Conservation (phyloP, 176 grass and related monocot species). For the Triticum timopheevii region DNA sequence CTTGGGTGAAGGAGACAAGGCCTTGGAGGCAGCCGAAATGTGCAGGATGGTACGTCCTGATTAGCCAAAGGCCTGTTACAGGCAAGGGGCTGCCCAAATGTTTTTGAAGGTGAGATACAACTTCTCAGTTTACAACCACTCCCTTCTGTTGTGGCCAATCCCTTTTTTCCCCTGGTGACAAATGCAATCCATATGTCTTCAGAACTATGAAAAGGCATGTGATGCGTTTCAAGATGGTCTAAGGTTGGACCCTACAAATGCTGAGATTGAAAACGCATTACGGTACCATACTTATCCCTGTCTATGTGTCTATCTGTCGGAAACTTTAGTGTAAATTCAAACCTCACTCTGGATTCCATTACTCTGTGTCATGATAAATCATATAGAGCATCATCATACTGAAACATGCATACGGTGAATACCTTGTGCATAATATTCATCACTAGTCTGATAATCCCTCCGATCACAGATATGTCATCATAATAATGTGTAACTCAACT, state of each 20-base stretch:
- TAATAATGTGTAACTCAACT: no score
- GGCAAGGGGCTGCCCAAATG: conserved; percentile 35
- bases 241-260: conserved; percentile 22
- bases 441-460: no score
- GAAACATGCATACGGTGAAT: no score
- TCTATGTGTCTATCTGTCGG: no score
- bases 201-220: conserved; percentile 46
- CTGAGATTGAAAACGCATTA: conserved; percentile 21
- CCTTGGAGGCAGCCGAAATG: no score
- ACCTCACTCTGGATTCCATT: neutral
- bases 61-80: conserved; percentile 43
- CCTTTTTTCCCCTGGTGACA: neutral
- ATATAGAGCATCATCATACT: no score
- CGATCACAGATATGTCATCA: no score
- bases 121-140: neutral
- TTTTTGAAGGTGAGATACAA: conserved; percentile 33
- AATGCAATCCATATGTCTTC: neutral
- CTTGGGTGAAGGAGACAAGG: no score
- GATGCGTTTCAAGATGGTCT: conserved; percentile 37
- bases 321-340: neutral
- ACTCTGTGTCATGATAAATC: neutral
- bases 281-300: neutral
- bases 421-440: no score
- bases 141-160: no score
- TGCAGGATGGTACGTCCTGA: no score